Conservation (phyloP, 2,329 filamentous ascomycete genomes). For the Thermoascus crustaceus region DNA sequence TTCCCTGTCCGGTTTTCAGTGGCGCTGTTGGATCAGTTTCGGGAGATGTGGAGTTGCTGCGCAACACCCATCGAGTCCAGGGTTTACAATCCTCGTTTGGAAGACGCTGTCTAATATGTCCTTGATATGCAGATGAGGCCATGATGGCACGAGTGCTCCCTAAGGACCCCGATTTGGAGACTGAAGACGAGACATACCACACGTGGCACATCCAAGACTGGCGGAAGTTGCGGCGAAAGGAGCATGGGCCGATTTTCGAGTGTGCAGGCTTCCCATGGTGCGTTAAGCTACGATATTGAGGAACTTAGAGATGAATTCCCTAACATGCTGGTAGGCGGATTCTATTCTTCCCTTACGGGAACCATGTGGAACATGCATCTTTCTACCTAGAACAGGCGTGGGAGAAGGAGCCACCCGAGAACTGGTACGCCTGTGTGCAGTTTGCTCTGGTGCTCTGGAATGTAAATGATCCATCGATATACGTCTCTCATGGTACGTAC, state of each 20-base stretch:
- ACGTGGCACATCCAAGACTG: slow-evolving; percentile 88
- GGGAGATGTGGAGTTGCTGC: slow-evolving; percentile 1
- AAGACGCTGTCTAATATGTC: slow-evolving; percentile 10
- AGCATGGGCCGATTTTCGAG: slow-evolving; percentile 81
- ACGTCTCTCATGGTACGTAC: slow-evolving; percentile 58
- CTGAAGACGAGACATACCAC: slow-evolving; percentile 63
- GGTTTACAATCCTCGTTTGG: background rate
- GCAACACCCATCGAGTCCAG: too few species aligned
- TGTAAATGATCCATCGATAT: slow-evolving; percentile 79
- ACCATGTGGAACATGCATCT: slow-evolving; percentile 86
- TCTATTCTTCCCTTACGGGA: slow-evolving; percentile 90
- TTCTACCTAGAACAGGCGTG: slow-evolving; percentile 96
- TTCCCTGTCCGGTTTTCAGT: background rate
- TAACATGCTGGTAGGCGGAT: slow-evolving; percentile 60
- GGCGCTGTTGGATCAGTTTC: background rate
- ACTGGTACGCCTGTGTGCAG: slow-evolving; percentile 95
- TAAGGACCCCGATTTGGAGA: slow-evolving; percentile 69
- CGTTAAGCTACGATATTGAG: too few species aligned
- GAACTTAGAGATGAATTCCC: slow-evolving; percentile 4
- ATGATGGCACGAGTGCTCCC: slow-evolving; percentile 76
- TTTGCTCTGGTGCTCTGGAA: slow-evolving; percentile 95
- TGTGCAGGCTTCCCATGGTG: slow-evolving; percentile 84
- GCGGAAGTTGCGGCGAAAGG: slow-evolving; percentile 65
- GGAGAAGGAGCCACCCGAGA: slow-evolving; percentile 66
- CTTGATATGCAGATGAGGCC: slow-evolving; percentile 56